Conservation (phyloP, 805 yeast genomes). For the Hanseniaspora nectarophila region DNA sequence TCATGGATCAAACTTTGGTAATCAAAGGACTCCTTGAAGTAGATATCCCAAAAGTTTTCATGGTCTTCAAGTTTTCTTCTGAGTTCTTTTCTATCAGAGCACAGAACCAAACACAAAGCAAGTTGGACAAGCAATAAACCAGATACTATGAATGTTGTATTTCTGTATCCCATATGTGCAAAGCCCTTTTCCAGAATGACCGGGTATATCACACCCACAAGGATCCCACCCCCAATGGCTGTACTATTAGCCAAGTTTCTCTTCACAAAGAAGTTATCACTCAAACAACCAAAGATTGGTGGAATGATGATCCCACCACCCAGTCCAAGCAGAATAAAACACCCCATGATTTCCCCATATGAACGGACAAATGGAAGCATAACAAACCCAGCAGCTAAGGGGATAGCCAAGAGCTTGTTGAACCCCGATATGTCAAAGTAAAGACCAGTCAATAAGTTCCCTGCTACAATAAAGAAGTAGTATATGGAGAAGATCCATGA, state of each 20-base stretch:
- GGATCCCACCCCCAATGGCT: slow-evolving; percentile 54
- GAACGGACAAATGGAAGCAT: slow-evolving; percentile 42
- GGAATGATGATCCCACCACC: slow-evolving; percentile 42
- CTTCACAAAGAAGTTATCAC: slow-evolving; percentile 49
- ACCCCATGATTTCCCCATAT: slow-evolving; percentile 45
- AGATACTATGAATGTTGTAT: slow-evolving; percentile 46
- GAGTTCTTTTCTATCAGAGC: slow-evolving; percentile 28
- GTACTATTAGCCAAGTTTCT: slow-evolving; percentile 52
- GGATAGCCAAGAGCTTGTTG: slow-evolving; percentile 34
- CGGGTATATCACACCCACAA: slow-evolving; percentile 56
- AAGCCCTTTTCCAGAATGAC: slow-evolving; percentile 38
- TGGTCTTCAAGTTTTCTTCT: slow-evolving; percentile 4
- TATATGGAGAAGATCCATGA: slow-evolving; percentile 54
- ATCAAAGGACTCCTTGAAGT: slow-evolving; percentile 28
- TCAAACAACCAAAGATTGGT: slow-evolving; percentile 43
- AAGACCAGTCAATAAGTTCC: slow-evolving; percentile 34
- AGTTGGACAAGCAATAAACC: slow-evolving; percentile 24
- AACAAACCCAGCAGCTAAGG: slow-evolving; percentile 36
- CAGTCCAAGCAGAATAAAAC: slow-evolving; percentile 42
- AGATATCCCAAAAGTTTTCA: slow-evolving; percentile 10
- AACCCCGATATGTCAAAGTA: slow-evolving; percentile 52
- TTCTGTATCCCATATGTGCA: slow-evolving; percentile 41
- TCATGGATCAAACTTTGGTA: slow-evolving; percentile 29
- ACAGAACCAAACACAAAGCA: slow-evolving; percentile 26
- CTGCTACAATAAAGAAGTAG: slow-evolving; percentile 23